Conservation (phyloP, 2,329 filamentous ascomycete species). For the Calonectria multiphialidica region DNA sequence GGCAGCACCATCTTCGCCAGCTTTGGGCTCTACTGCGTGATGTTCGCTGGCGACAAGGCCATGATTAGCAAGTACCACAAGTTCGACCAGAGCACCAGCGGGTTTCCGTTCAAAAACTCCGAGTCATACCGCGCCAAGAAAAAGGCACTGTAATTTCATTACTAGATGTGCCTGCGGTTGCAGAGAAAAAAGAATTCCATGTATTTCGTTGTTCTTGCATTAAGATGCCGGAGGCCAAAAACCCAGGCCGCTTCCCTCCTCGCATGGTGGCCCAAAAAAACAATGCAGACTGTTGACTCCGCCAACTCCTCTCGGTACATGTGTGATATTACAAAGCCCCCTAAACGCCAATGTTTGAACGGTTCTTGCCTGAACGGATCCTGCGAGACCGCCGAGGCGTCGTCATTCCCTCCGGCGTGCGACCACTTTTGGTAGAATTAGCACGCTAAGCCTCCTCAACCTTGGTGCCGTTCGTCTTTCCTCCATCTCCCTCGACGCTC, state of each 20-base stretch:
- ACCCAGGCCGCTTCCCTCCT: slow-evolving; percentile 14
- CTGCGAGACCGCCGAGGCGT: slow-evolving; percentile 12
- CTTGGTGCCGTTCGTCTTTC: slow-evolving; percentile 24
- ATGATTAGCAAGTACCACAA: slow-evolving; percentile 51
- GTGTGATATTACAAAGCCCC: slow-evolving; percentile 34
- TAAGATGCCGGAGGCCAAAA: slow-evolving; percentile 11
- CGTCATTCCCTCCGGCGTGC: slow-evolving; percentile 7
- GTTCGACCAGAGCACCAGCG: slow-evolving; percentile 55
- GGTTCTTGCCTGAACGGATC: neutral
- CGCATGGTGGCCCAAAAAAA: neutral
- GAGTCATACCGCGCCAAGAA: slow-evolving; percentile 54
- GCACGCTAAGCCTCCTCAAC: slow-evolving; percentile 23
- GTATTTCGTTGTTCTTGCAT: slow-evolving; percentile 28
- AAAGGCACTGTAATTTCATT: slow-evolving; percentile 45
- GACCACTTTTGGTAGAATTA: slow-evolving; percentile 22
- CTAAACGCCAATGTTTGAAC: slow-evolving; percentile 1
- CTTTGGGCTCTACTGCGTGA: slow-evolving; percentile 58
- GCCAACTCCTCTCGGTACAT: slow-evolving; percentile 37
- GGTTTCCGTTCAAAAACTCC: slow-evolving; percentile 53
- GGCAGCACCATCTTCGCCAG: slow-evolving; percentile 69
- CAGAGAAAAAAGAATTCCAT: slow-evolving; percentile 25
- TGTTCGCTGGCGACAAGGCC: slow-evolving; percentile 54
- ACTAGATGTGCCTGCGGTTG: neutral
- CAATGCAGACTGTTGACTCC: slow-evolving; percentile 36
- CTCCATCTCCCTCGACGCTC: slow-evolving; percentile 43